Conservation (phyloP, 192 early-diverging fungal species). For the Radiomyces spectabilis region DNA sequence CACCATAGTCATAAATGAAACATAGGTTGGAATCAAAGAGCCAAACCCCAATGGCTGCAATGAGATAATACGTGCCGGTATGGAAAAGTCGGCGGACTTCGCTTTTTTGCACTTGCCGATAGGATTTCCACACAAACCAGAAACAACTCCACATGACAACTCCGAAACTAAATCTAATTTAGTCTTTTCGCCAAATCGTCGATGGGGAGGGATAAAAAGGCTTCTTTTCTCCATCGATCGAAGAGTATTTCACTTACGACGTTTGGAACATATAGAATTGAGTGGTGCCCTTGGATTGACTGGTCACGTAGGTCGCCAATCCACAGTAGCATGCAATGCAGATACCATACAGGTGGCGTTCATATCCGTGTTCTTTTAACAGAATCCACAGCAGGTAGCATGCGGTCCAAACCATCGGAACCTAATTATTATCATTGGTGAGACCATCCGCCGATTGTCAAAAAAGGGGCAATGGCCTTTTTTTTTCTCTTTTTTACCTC, state of each 20-base stretch:
- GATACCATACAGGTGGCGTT: not conserved
- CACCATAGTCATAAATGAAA: conserved; percentile 20
- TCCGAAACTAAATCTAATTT: conserved; percentile 12
- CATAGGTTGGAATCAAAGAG: conserved; percentile 25
- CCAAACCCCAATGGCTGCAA: conserved; percentile 17
- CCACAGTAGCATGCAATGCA: conserved; percentile 14
- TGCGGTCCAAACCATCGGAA: conserved; percentile 28
- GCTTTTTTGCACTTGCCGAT: conserved; percentile 1
- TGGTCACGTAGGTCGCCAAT: conserved; percentile 16
- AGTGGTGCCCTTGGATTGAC: conserved; percentile 12
- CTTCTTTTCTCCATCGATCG: no score
- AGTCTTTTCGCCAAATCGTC: no score
- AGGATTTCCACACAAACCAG: conserved; percentile 24
- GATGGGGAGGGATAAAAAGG: no score
- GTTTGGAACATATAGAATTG: conserved; percentile 25
- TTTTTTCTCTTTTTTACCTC: conserved; percentile 11
- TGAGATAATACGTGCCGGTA: conserved; percentile 11
- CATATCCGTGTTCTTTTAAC: conserved; percentile 12
- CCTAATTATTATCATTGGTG: conserved; percentile 6
- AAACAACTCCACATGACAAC: conserved; percentile 29
- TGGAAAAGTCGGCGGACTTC: conserved; percentile 5
- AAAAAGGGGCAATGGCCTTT: no score
- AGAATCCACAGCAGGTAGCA: conserved; percentile 24
- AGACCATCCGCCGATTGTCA: no score
- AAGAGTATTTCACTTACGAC: conserved; percentile 9